Percentiles rank a stretch among this genome's conserved stretches.
Conservation (phyloP, 2,329 filamentous ascomycete species). For the Nothophoma quercina region DNA sequence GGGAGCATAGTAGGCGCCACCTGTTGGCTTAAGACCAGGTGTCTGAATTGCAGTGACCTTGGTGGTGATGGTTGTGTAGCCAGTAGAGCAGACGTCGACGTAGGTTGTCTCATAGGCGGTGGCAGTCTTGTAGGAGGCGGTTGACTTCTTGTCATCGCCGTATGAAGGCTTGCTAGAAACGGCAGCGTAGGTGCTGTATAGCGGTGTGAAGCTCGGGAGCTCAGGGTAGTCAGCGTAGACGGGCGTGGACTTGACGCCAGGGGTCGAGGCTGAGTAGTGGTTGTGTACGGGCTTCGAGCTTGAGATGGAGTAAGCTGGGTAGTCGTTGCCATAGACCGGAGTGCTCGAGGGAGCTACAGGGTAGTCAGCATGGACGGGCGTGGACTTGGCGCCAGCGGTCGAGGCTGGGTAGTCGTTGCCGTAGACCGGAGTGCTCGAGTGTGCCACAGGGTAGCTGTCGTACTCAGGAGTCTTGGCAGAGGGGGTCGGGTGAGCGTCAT, state of each 20-base stretch:
- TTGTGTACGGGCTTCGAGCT: conserved; percentile 7
- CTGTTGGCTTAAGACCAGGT: conserved; percentile 18
- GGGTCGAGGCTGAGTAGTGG: conserved; percentile 2
- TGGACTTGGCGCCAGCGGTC: conserved; percentile 11
- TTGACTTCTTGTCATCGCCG: conserved; percentile 12
- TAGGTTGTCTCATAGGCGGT: conserved; percentile 40
- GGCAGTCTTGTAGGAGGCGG: conserved; percentile 19
- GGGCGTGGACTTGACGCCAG: conserved; percentile 9
- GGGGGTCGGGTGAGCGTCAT: not conserved
- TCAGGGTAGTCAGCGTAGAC: conserved; percentile 20
- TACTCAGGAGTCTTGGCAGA: conserved; percentile 5
- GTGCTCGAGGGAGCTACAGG: conserved; percentile 12
- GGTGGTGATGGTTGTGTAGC: conserved; percentile 42
- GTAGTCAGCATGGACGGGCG: conserved; percentile 18
- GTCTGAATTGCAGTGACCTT: conserved; percentile 21
- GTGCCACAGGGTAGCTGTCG: not conserved
- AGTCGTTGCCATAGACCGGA: not conserved
- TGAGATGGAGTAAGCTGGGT: not conserved
- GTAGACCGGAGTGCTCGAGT: not conserved
- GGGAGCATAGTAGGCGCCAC: conserved; percentile 22
- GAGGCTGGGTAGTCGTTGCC: not conserved
- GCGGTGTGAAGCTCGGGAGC: conserved; percentile 18
- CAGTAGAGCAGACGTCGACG: conserved; percentile 44
- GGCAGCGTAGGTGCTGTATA: conserved; percentile 16
- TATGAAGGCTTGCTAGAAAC: conserved; percentile 17